These are phyloP conservation scores for Sclerotiophoma versabilis DNA, from an alignment of 2,329 filamentous ascomycete genomes.

Conservation along the genomic window DNA sequence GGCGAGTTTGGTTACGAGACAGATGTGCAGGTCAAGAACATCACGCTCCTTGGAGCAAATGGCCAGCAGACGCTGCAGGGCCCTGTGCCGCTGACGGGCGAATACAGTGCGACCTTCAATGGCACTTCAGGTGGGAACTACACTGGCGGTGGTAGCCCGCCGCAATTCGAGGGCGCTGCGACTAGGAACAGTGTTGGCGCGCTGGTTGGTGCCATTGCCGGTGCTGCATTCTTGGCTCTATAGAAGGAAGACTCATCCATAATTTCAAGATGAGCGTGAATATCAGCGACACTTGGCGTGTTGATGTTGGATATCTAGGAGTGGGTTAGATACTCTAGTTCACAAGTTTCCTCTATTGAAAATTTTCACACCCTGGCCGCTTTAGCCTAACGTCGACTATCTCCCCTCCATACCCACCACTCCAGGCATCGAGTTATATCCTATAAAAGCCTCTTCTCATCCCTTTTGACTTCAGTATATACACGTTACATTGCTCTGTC, in stretches of 20 bases:
- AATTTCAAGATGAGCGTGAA: too few species aligned
- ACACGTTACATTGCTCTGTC: neutral
- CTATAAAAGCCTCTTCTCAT: neutral
- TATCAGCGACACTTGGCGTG: neutral
- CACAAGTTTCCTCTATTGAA: too few species aligned
- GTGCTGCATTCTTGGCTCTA: conserved; percentile 2
- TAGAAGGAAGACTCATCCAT: neutral
- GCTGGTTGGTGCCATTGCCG: conserved; percentile 10
- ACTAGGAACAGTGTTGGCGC: conserved; percentile 2
- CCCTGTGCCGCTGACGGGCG: conserved; percentile 50
- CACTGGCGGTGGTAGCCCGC: conserved; percentile 10
- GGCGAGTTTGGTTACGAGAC: conserved; percentile 63
- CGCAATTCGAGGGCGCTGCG: conserved; percentile 17
- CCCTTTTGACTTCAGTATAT: neutral
- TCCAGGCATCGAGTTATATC: neutral
- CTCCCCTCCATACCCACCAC: neutral
- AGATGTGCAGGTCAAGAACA: conserved; percentile 32
- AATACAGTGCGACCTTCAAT: conserved; percentile 24
- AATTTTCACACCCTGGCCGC: neutral
- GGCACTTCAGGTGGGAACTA: neutral
- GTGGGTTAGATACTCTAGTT: too few species aligned
- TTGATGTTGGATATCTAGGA: neutral
- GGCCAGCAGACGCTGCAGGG: conserved; percentile 59
- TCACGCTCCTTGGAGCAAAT: conserved; percentile 35
- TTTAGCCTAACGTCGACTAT: neutral